These are phyloP conservation scores for Boletus fagicola DNA, from an alignment of 768 basidiomycete genomes.

Conservation along the genomic window DNA sequence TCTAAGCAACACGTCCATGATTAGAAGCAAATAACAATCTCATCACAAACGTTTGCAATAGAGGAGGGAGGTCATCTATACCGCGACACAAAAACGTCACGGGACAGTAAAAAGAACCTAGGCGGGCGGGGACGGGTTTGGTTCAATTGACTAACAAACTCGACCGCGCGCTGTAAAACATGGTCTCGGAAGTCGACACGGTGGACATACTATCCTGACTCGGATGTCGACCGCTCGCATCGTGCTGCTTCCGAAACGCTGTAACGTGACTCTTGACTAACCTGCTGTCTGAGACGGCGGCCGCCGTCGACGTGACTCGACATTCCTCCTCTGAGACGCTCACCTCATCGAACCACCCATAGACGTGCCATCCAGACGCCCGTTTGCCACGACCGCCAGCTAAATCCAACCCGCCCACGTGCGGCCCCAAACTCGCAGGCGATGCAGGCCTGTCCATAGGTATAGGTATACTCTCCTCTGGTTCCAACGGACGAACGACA, in stretches of 20 bases:
- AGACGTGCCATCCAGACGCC: slow-evolving; percentile 33
- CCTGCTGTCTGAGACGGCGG: background rate
- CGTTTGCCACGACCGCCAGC: slow-evolving; percentile 32
- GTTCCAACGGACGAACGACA: slow-evolving; percentile 3
- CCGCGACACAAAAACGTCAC: background rate
- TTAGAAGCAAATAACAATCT: background rate
- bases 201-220: slow-evolving; percentile 29
- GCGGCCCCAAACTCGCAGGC: slow-evolving; percentile 26
- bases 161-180: slow-evolving; percentile 33
- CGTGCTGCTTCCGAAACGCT: slow-evolving; percentile 11
- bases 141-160: slow-evolving; percentile 20
- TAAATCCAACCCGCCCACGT: slow-evolving; percentile 31
- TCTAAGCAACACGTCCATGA: slow-evolving; percentile 2
- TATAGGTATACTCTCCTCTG: background rate
- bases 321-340: background rate
- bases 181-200: slow-evolving; percentile 22
- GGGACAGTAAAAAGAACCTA: background rate
- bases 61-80: background rate
- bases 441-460: slow-evolving; percentile 14
- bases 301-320: background rate
- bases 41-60: slow-evolving; percentile 1
- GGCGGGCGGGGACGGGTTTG: background rate
- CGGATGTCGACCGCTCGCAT: slow-evolving; percentile 12
- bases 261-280: slow-evolving; percentile 12
- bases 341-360: slow-evolving; percentile 31